Evolutionary conservation across 495 filamentous ascomycete genomes (phyloP).

Genomic region (Neurospora sp.): DNA sequence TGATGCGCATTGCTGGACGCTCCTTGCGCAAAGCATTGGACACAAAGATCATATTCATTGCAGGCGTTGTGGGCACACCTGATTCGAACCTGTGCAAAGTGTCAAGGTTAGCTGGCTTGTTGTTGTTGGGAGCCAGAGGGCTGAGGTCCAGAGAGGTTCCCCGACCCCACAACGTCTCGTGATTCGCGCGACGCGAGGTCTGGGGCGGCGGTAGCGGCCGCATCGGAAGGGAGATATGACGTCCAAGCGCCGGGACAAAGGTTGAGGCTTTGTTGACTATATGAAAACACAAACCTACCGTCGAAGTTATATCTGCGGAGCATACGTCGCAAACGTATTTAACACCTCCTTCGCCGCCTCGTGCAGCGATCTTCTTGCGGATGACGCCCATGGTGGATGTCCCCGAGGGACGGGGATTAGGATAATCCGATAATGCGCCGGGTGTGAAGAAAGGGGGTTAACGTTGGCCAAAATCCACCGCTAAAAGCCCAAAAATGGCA

Average conservation of each 20-base stretch:
- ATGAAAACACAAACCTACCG: conserved; percentile 46
- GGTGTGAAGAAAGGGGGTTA: conserved; percentile 5
- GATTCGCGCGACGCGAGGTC: conserved; percentile 2
- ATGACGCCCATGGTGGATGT: conserved; percentile 72
- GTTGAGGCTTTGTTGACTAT: background rate
- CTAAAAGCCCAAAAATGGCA: conserved; percentile 6
- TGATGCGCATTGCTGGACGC: conserved; percentile 70
- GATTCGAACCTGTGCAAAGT: conserved; percentile 66
- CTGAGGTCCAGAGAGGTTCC: background rate
- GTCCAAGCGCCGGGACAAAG: background rate
- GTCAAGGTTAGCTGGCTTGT: conserved; percentile 6
- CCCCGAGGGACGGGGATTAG: conserved; percentile 4
- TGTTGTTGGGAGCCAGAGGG: background rate
- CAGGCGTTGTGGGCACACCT: conserved; percentile 75
- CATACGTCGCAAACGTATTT: conserved; percentile 96
- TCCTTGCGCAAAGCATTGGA: conserved; percentile 83
- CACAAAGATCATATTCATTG: conserved; percentile 93
- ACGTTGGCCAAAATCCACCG: conserved; percentile 3
- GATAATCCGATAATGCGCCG: conserved; percentile 11
- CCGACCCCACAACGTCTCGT: conserved; percentile 9
- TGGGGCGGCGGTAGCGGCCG: background rate
- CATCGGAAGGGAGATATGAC: background rate
- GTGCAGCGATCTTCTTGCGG: conserved; percentile 84
- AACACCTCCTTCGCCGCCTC: conserved; percentile 83
- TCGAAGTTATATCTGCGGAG: conserved; percentile 88